Base-by-base conservation (phyloP, 768 basidiomycete species). In the Termitomyces heimii region DNA sequence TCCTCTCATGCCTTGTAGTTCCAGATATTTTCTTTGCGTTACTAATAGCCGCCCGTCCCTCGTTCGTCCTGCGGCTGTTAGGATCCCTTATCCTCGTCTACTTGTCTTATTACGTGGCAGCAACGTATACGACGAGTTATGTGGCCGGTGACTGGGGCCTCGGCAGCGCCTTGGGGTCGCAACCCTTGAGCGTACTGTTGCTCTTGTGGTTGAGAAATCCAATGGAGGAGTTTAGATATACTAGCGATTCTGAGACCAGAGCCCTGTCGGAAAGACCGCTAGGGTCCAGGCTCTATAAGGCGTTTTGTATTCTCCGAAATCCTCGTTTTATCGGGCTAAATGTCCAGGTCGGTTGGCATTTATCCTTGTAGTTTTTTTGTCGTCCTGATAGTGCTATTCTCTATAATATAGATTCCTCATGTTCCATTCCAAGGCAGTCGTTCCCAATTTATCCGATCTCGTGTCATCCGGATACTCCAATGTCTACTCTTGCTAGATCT, bases 401-500 rank as follows among this genome's bases (percentile, higher is more conserved):
- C 20, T 8, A 10, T 22, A 29, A 35, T 12, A 10, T 20, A 58
- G 57, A 29, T 58, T 18, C 45, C 37, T 20, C 24, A 46, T 46
- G 14, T 42, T 34, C 44, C 56, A 40, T 58, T 58, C 16, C 51
- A 26, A 28, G 57, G 52, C 26, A 58, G 44, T 7, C 57, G 52
- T 7, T 39, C 5, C 3, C 35, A 47, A 24, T 58, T 58, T 16
- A 47, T 58, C 28, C 45, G 35, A 39, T 53, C 57, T 31, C 57
- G 57, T 18, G 31, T 53, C 13, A 5, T 58, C 37, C 57, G 31
- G 28, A 31, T 58, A 46, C 12, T 58, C 9, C 51, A 42, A 20
- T 53, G 52, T 28, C 14, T 58, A n/a, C 52, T 58, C 20, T 31
- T 58, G 26, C 39, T 58, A 32, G 57, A 58, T 28, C 32, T 58